These are phyloP conservation scores for Cercospora canescens DNA, from an alignment of 2,329 filamentous ascomycete genomes.

Conservation along the genomic window DNA sequence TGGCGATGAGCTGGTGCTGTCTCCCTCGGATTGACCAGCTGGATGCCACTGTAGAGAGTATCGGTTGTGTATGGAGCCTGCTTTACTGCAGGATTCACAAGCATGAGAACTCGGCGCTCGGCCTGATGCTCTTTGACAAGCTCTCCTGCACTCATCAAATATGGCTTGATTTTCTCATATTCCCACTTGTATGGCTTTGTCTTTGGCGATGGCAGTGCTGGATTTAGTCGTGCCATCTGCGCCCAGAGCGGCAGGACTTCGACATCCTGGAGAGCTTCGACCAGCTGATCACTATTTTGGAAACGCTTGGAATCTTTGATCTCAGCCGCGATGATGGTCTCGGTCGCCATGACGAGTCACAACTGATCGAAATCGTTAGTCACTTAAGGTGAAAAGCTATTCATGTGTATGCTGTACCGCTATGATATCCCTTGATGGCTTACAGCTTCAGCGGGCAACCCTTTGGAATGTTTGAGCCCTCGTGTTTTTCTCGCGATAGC, in stretches of 20 bases:
- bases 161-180: not conserved
- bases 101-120: not conserved
- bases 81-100: not conserved
- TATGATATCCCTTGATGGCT: not conserved
- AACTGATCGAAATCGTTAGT: not conserved
- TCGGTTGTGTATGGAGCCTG: not conserved
- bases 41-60: not conserved
- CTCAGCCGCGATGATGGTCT: not conserved
- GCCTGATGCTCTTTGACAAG: not conserved
- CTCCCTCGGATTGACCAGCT: not conserved
- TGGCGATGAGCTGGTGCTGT: not conserved
- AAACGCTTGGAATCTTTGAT: not conserved
- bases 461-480: too few species aligned
- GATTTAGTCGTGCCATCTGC: conserved; percentile 1
- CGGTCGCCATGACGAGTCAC: not conserved
- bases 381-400: too few species aligned
- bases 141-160: not conserved
- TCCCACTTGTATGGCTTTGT: not conserved
- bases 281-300: not conserved
- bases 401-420: too few species aligned
- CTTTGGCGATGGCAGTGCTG: not conserved
- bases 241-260: not conserved
- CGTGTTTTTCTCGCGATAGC: too few species aligned
- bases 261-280: not conserved
- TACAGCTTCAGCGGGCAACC: too few species aligned